Evolutionary conservation across 192 early-diverging fungal species (phyloP), one percentile per base, ranked within the genome.

Genomic region (Coemansia sp.): DNA sequence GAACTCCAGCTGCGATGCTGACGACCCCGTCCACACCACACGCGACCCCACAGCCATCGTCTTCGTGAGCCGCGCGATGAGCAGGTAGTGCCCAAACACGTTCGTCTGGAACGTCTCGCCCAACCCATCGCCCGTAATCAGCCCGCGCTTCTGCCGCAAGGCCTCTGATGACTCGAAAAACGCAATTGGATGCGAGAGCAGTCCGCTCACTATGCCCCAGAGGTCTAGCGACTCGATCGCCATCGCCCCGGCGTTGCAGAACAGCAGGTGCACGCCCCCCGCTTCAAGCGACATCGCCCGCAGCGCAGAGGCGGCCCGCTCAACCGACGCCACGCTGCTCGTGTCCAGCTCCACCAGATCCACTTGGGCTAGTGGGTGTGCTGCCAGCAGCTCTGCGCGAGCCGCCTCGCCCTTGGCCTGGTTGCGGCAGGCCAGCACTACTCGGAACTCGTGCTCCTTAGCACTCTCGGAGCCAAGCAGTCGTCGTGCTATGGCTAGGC

Each of bases 231-330:
- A 27, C 3, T 46, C 64, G 46, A 82, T 85, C 1, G 84, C 63
- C 84, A 85, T 78, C 1, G 77, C 72, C 0, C 84, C 84, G 11
- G 84, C 84, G 44, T 85, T 85, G 73, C 79, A 82, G 50, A 79
- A 81, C 59, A 85, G 66, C 39, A 76, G 56, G 54, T 78, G 68
- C 0, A 85, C 34, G 16, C 67, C 61, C 0, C 19, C 46, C 24
- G 24, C 24, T 27, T 27, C 24, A 27, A 27, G 33, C 19, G 54
- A 60, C 11, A 33, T 50, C 10, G 34, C 9, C 0, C 4, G 59
- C 7, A 85, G 41, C 9, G 59, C 59, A 4, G 6, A 5, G 0
- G 74, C 73, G 16, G 84, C 79, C 6, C 44, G 21, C 10, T 40
- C 31, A n/a, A 85, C 84, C 2, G 84, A 78, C 11, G 31, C 56